Conservation (phyloP, 2,329 filamentous ascomycete species). For the Ploettnerulaceae sp. region DNA sequence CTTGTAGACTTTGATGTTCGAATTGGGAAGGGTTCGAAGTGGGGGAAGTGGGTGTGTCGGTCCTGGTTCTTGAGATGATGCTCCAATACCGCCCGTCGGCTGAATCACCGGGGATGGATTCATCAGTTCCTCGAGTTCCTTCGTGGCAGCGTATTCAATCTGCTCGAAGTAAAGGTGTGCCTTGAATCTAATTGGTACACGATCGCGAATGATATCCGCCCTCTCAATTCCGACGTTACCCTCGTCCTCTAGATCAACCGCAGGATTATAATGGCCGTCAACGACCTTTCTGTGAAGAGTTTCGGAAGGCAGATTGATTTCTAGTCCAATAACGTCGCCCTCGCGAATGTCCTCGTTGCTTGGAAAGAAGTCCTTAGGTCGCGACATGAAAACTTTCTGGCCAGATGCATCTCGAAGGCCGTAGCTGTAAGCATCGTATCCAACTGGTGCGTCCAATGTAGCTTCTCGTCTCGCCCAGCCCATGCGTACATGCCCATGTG, state of each 20-base stretch:
- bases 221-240: constrained; percentile 46
- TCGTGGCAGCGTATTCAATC: constrained; percentile 81
- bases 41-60: constrained; percentile 68
- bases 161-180: constrained; percentile 91
- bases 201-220: constrained; percentile 85
- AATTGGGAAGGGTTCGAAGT: constrained; percentile 82
- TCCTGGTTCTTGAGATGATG: constrained; percentile 51
- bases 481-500: constrained; percentile 64
- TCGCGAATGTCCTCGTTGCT: constrained; percentile 74
- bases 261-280: constrained; percentile 80
- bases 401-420: constrained; percentile 84
- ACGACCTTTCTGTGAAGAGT: constrained; percentile 84
- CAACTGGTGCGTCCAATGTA: constrained; percentile 75
- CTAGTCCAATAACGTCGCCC: constrained; percentile 89
- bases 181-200: constrained; percentile 92
- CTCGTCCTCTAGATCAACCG: constrained; percentile 65
- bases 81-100: constrained; percentile 33
- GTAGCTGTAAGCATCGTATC: constrained; percentile 90
- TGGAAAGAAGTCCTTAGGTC: constrained; percentile 84
- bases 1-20: constrained; percentile 84
- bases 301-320: constrained; percentile 85
- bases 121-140: constrained; percentile 82
- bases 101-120: constrained; percentile 56
- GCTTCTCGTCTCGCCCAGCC: constrained; percentile 82
- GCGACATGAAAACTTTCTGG: constrained; percentile 88